Evolutionary conservation across 1,284 basidiomycete species (phyloP).

Genomic region (Puccinia polysora): DNA sequence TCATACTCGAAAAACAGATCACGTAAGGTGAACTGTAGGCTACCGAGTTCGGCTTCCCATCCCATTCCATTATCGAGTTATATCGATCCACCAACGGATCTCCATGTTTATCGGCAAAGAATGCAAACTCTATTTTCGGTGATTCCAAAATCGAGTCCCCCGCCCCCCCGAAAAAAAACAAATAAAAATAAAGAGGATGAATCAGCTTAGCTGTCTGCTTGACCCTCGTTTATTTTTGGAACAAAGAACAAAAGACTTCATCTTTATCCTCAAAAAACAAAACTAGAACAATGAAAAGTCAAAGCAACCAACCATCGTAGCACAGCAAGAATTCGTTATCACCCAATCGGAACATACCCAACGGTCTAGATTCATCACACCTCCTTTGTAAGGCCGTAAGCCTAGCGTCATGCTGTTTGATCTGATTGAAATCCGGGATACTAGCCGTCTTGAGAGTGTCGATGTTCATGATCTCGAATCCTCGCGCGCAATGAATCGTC

Average conservation of each 20-base stretch:
- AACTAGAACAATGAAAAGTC: background rate
- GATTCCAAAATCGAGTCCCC: background rate
- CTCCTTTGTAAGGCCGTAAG: conserved; percentile 69
- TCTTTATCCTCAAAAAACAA: background rate
- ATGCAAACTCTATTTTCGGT: conserved; percentile 63
- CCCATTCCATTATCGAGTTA: conserved; percentile 81
- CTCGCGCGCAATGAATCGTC: conserved; percentile 69
- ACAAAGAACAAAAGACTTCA: background rate
- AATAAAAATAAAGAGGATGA: background rate
- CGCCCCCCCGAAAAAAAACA: background rate
- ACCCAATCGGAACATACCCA: conserved; percentile 81
- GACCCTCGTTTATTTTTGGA: background rate
- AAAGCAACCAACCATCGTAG: conserved; percentile 61
- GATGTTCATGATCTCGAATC: conserved; percentile 81
- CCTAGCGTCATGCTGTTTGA: conserved; percentile 64
- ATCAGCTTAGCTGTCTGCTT: background rate
- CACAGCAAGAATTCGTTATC: conserved; percentile 82
- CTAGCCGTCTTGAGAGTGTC: conserved; percentile 46
- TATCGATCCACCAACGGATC: conserved; percentile 58
- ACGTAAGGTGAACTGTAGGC: conserved; percentile 82
- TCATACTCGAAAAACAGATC: conserved; percentile 82
- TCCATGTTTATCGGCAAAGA: conserved; percentile 83
- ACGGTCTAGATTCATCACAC: conserved; percentile 70
- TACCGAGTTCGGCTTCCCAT: conserved; percentile 79
- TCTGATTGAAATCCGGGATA: conserved; percentile 60